A percentile compares a stretch with the other conserved stretches of the same genome.
These are phyloP conservation scores for Xylariomycetidae sp. DNA, from an alignment of 2,329 filamentous ascomycete species.

Conservation along the genomic window DNA sequence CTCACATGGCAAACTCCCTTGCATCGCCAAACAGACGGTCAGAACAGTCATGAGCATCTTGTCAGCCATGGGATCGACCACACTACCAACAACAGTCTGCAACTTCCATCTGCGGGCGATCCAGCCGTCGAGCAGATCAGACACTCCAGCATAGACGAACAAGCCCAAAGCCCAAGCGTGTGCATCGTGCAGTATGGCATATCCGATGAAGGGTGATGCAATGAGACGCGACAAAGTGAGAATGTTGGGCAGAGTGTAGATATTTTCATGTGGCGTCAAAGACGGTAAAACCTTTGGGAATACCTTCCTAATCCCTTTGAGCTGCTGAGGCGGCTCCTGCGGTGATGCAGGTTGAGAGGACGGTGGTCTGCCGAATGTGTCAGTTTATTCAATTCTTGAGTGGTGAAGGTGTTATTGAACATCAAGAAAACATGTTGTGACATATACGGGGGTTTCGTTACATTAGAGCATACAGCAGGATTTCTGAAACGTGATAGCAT, in stretches of 20 bases:
- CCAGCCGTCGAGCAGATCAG: conserved; percentile 89
- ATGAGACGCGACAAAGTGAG: conserved; percentile 82
- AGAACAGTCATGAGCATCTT: conserved; percentile 93
- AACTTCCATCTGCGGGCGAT: conserved; percentile 84
- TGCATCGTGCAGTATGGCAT: conserved; percentile 79
- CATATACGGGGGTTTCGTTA: no score
- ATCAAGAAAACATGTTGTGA: no score
- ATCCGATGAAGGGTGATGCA: conserved; percentile 80
- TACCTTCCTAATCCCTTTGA: conserved; percentile 21
- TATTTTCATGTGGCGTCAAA: conserved; percentile 69
- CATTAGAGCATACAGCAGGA: no score
- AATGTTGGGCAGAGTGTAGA: conserved; percentile 94
- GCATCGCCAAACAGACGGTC: conserved; percentile 77
- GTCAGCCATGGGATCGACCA: conserved; percentile 96
- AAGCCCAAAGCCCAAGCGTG: conserved; percentile 74
- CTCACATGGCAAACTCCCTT: conserved; percentile 75
- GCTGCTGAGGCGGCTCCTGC: background rate
- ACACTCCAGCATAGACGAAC: conserved; percentile 89
- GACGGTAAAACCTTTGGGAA: conserved; percentile 26
- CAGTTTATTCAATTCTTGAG: no score
- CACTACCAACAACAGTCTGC: conserved; percentile 88
- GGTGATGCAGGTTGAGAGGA: background rate
- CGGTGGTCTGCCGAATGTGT: background rate
- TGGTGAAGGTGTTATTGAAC: no score
- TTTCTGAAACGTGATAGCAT: no score